These are phyloP conservation scores for Monilinia fructigena DNA, from an alignment of 2,329 filamentous ascomycete genomes.

Conservation along the genomic window DNA sequence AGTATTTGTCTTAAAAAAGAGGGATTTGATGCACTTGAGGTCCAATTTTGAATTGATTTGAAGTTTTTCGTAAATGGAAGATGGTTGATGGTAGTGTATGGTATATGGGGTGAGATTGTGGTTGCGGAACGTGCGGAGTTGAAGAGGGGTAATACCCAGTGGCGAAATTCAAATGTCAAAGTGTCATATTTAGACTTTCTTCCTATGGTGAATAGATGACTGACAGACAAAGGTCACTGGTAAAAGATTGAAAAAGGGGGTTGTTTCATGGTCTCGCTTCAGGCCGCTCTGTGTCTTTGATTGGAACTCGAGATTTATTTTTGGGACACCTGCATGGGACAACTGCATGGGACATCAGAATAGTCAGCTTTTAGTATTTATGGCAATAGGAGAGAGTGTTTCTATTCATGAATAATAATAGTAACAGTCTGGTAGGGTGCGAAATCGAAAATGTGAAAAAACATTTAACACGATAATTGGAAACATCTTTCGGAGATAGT, in stretches of 20 bases:
- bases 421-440: too few relatives aligned
- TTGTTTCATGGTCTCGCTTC: not conserved
- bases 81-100: too few relatives aligned
- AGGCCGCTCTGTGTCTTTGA: not conserved
- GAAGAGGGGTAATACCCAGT: too few relatives aligned
- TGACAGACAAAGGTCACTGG: not conserved
- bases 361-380: not conserved
- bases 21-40: too few relatives aligned
- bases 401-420: too few relatives aligned
- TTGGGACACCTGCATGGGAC: too few relatives aligned
- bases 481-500: accelerated
- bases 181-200: not conserved
- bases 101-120: too few relatives aligned
- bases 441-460: not conserved
- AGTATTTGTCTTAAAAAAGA: not conserved
- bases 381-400: accelerated
- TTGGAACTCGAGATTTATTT: not conserved
- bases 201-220: not conserved
- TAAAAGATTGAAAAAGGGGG: not conserved
- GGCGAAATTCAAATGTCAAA: not conserved
- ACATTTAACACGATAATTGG: too few relatives aligned
- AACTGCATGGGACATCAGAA: not conserved
- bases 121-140: not conserved
- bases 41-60: not conserved
- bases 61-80: not conserved